phyloP scores from a whole-genome alignment of 2,329 filamentous ascomycete species.

The Nothophaeocryptopus gaeumannii region DNA sequence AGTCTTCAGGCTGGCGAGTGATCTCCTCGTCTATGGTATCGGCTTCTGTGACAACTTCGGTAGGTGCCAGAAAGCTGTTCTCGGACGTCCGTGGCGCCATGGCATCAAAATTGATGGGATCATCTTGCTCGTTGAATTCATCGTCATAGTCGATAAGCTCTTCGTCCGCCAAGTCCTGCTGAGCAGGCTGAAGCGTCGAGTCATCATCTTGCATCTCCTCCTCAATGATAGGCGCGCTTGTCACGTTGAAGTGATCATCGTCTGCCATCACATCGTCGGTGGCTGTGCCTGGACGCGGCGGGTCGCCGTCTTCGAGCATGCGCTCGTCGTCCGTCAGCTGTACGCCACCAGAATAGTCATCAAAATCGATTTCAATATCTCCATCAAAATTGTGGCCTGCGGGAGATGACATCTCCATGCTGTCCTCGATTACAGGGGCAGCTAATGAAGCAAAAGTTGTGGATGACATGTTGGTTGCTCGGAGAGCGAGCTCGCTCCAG shows the following conservation, averaged over 20 bases:
- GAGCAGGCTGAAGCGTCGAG: constrained; percentile 5
- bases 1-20: constrained; percentile 15
- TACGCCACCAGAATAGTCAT: constrained; percentile 40
- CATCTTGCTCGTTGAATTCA: constrained; percentile 21
- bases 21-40: constrained; percentile 22
- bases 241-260: constrained; percentile 27
- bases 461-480: constrained; percentile 16
- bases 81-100: background rate
- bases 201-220: constrained; percentile 34
- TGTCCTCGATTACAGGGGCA: constrained; percentile 41
- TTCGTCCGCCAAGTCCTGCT: constrained; percentile 28
- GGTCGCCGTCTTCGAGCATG: constrained; percentile 54
- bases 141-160: constrained; percentile 40
- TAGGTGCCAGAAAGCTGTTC: constrained; percentile 4
- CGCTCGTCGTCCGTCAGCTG: constrained; percentile 50
- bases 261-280: constrained; percentile 36
- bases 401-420: constrained; percentile 57
- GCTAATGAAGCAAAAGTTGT: constrained; percentile 27
- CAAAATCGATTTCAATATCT: constrained; percentile 61
- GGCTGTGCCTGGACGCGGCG: constrained; percentile 39
- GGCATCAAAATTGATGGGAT: constrained; percentile 7
- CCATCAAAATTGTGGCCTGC: constrained; percentile 44
- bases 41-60: constrained; percentile 6
- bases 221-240: constrained; percentile 28
- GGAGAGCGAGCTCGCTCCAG: no score